These are phyloP conservation scores for Silene latifolia DNA, from an alignment of 148 eudicot species.

Conservation along the genomic window DNA sequence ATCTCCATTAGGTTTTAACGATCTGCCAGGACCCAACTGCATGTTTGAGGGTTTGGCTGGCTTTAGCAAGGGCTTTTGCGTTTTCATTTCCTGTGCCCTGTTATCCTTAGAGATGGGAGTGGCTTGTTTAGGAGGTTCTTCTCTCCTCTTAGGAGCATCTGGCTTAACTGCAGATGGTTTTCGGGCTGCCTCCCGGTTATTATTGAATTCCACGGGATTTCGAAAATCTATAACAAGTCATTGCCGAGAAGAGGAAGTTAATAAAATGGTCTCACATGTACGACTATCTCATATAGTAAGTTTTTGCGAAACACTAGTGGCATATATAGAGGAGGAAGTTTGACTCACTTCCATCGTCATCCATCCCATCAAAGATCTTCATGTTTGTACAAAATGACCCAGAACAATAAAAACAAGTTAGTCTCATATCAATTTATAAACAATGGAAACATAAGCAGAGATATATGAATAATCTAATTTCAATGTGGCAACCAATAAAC, in stretches of 20 bases:
- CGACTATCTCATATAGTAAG: background rate
- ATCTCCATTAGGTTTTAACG: slow-evolving; percentile 36
- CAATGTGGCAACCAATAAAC: background rate
- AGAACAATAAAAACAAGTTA: slow-evolving; percentile 35
- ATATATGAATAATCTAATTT: background rate
- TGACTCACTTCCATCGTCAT: slow-evolving; percentile 96
- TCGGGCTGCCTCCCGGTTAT: slow-evolving; percentile 50
- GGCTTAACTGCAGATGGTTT: slow-evolving; percentile 40
- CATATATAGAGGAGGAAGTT: slow-evolving; percentile 30
- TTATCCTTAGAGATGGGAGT: slow-evolving; percentile 33
- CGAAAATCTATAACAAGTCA: slow-evolving; percentile 62
- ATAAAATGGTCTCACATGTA: background rate
- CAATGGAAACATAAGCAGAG: background rate
- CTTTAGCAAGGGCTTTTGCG: slow-evolving; percentile 41
- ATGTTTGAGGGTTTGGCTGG: slow-evolving; percentile 41
- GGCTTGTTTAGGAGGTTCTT: slow-evolving; percentile 30
- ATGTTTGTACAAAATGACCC: slow-evolving; percentile 19
- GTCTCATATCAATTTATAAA: slow-evolving; percentile 14
- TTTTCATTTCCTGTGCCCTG: slow-evolving; percentile 38
- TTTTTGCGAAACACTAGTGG: slow-evolving; percentile 18
- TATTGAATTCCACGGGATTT: slow-evolving; percentile 60
- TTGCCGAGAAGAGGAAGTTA: slow-evolving; percentile 14
- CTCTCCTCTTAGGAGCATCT: slow-evolving; percentile 35
- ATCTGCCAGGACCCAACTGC: slow-evolving; percentile 60
- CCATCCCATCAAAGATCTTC: slow-evolving; percentile 92